Evolutionary conservation across 495 filamentous ascomycete genomes (phyloP).

Genomic region (Tuber calosporum): DNA sequence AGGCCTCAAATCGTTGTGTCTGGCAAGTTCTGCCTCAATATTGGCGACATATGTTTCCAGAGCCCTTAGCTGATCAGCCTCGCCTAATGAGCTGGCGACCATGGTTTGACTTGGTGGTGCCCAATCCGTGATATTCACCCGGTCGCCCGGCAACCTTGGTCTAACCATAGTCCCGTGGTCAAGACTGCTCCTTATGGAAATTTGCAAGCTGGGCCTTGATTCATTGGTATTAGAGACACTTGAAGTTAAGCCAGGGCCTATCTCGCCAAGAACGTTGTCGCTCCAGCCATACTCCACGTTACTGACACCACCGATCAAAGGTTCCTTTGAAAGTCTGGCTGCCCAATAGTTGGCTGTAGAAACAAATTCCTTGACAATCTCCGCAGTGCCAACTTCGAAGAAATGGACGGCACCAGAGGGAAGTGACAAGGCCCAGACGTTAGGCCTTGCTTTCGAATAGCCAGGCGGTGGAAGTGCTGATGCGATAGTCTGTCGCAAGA

Average conservation of each 20-base stretch:
- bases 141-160: conserved; percentile 74
- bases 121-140: conserved; percentile 82
- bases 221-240: conserved; percentile 7
- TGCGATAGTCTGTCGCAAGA: conserved; percentile 85
- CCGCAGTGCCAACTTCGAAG: conserved; percentile 92
- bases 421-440: conserved; percentile 92
- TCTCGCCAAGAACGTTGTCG: conserved; percentile 74
- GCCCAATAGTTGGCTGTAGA: conserved; percentile 97
- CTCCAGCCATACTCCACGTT: conserved; percentile 98
- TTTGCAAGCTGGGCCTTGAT: conserved; percentile 59
- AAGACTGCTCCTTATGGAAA: conserved; percentile 63
- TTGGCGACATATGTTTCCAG: conserved; percentile 72
- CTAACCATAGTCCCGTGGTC: conserved; percentile 56
- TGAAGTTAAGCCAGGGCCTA: conserved; percentile 39
- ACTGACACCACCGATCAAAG: conserved; percentile 81
- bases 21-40: conserved; percentile 75
- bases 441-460: conserved; percentile 79
- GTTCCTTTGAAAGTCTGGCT: conserved; percentile 84
- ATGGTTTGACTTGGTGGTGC: conserved; percentile 85
- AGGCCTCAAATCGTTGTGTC: conserved; percentile 76
- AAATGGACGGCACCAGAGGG: conserved; percentile 91
- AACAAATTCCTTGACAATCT: conserved; percentile 92
- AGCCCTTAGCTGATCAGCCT: conserved; percentile 71
- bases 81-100: conserved; percentile 66
- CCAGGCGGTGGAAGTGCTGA: conserved; percentile 82